Base-by-base conservation (phyloP, 192 early-diverging fungal genomes). In the Funneliformis mosseae region DNA sequence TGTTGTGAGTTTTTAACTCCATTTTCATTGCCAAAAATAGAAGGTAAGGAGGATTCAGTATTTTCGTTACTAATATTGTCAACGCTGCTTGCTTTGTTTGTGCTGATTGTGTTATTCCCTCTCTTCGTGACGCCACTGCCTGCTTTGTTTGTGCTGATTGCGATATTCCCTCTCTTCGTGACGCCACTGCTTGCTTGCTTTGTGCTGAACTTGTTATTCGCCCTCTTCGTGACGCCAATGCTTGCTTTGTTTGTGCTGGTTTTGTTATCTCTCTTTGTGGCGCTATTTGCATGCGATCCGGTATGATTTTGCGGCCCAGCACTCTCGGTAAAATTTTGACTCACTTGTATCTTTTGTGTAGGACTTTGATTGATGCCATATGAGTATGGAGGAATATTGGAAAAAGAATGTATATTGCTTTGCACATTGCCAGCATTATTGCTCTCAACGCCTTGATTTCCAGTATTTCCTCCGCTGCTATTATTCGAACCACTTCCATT, bases 301-400 rank as follows among this genome's bases (percentile, higher is more conserved):
- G 50, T 33, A n/a, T n/a, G n/a, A n/a, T n/a, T n/a, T n/a, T n/a
- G n/a, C n/a, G n/a, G 59, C 28, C 9, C 9, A 21, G 9, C 23
- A 14, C 21, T 21, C 8, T 62, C 61, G 18, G 16, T n/a, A 61
- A 61, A 45, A 18, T 76, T 16, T 38, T 60, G 48, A 61, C 25
- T 25, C 12, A 38, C 28, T 18, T 60, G 55, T 27, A 41, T 1
- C 16, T 16, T 39, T 33, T 16, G 10, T 42, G 25, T 61, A 61
- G 74, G 60, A 76, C 79, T 39, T 76, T 62, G 74, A 76, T 62
- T 61, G 16, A 18, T 38, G 60, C 1, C 55, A 62, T 46, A 73
- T 46, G 43, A 73, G 25, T 42, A 50, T 28, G 70, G 11, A 25
- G 48, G 4, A 33, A 62, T 45, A 76, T 76, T 61, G 16, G 70